phyloP scores from a whole-genome alignment of 106 monocot species.

The Vanilla planifolia region DNA sequence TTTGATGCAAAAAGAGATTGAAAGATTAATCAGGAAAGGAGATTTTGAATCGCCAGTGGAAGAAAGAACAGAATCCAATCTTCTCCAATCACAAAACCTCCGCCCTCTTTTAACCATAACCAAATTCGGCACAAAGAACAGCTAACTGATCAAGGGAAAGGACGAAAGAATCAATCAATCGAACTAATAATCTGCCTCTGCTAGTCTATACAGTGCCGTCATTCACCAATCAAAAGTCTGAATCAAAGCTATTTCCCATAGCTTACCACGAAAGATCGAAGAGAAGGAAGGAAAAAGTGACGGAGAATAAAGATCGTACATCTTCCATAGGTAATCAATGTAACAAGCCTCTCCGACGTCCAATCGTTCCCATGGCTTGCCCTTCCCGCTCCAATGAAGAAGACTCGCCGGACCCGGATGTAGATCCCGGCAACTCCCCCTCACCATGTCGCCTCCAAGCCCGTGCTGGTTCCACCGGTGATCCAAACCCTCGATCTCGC shows the following conservation, averaged over 20 bases:
- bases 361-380: constrained; percentile 40
- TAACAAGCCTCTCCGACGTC: constrained; percentile 29
- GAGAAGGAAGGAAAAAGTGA: background rate
- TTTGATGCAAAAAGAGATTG: background rate
- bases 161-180: background rate
- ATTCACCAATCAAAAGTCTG: background rate
- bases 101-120: too few relatives aligned
- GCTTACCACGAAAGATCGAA: background rate
- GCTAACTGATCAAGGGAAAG: background rate
- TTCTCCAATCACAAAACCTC: too few relatives aligned
- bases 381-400: constrained; percentile 50
- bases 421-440: constrained; percentile 23
- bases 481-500: constrained; percentile 23
- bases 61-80: too few relatives aligned
- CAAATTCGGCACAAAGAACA: background rate
- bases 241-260: too few relatives aligned
- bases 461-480: constrained; percentile 50
- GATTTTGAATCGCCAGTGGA: too few relatives aligned
- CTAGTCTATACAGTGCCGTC: too few relatives aligned
- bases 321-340: constrained; percentile 27
- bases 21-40: background rate
- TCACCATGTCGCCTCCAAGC: constrained; percentile 31
- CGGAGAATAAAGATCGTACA: constrained; percentile 22
- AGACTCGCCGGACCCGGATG: constrained; percentile 30
- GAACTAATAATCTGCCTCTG: background rate